Conservation (phyloP, 768 basidiomycete genomes). For the Tricholoma terreum region DNA sequence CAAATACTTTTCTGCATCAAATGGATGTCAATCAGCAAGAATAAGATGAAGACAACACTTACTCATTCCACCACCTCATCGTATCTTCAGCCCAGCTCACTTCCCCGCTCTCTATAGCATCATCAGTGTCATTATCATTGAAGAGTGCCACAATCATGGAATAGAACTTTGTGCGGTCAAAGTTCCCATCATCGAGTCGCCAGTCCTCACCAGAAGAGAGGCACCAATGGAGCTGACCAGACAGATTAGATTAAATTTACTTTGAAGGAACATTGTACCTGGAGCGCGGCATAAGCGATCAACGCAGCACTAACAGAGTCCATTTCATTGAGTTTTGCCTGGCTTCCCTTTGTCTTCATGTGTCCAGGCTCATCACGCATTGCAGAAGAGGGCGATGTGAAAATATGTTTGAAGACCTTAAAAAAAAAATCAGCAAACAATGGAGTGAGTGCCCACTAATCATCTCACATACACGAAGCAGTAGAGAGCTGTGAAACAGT, state of each 20-base stretch:
- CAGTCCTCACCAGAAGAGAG: constrained; percentile 5
- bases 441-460: too few relatives aligned
- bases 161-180: constrained; percentile 3
- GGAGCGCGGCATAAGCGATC: constrained; percentile 13
- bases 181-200: constrained; percentile 4
- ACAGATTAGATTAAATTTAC: too few relatives aligned
- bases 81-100: background rate
- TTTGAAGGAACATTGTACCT: constrained; percentile 5
- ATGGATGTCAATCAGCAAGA: too few relatives aligned
- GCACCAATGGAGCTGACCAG: background rate
- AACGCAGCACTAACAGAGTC: background rate
- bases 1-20: background rate
- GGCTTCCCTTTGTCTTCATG: constrained; percentile 2
- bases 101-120: background rate
- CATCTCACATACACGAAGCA: constrained; percentile 7
- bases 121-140: background rate
- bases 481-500: constrained; percentile 1
- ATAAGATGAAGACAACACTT: too few relatives aligned
- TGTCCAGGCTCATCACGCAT: background rate
- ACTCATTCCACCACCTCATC: background rate
- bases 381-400: constrained; percentile 9
- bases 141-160: constrained; percentile 2
- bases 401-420: constrained; percentile 12
- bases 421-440: background rate
- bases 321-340: constrained; percentile 8